phyloP scores from a whole-genome alignment of 2,329 filamentous ascomycete genomes.

The Aureobasidium subglaciale region DNA sequence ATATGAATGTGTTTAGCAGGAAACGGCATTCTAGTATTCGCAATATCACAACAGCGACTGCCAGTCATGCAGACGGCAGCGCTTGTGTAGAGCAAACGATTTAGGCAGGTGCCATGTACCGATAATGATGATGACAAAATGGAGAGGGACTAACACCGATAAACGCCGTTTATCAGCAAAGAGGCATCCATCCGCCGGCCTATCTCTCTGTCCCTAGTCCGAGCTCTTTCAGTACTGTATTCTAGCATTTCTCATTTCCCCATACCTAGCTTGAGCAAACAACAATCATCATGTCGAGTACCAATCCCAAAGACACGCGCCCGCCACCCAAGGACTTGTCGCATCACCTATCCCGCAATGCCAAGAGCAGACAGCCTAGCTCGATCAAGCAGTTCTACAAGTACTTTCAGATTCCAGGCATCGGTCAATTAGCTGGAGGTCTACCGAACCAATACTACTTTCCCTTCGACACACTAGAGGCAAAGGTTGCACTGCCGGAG shows the following conservation, averaged over 20 bases:
- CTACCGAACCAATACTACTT: slow-evolving; percentile 77
- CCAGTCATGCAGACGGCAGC: not conserved
- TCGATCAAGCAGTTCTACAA: slow-evolving; percentile 78
- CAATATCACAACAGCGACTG: not conserved
- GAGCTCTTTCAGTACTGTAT: not conserved
- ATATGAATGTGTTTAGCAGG: not conserved
- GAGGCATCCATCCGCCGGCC: not conserved
- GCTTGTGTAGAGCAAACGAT: not conserved
- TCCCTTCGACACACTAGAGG: slow-evolving; percentile 85
- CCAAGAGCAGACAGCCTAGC: slow-evolving; percentile 58
- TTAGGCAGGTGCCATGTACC: slow-evolving; percentile 6
- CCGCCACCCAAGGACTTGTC: slow-evolving; percentile 63
- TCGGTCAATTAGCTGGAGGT: slow-evolving; percentile 55
- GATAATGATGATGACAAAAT: slow-evolving; percentile 10
- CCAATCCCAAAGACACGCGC: slow-evolving; percentile 19
- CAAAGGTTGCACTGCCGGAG: slow-evolving; percentile 65
- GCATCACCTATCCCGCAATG: slow-evolving; percentile 68
- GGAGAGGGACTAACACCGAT: not conserved
- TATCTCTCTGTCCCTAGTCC: slow-evolving; percentile 3
- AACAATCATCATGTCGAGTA: not conserved
- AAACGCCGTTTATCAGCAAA: slow-evolving; percentile 1
- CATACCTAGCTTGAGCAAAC: not conserved
- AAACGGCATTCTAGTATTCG: not conserved
- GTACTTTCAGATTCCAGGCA: slow-evolving; percentile 62
- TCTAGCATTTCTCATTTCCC: not conserved